Percentiles rank a stretch among this genome's conserved stretches.
These are phyloP conservation scores for Bassia scoparia DNA, from an alignment of 148 eudicot species.

Conservation along the genomic window DNA sequence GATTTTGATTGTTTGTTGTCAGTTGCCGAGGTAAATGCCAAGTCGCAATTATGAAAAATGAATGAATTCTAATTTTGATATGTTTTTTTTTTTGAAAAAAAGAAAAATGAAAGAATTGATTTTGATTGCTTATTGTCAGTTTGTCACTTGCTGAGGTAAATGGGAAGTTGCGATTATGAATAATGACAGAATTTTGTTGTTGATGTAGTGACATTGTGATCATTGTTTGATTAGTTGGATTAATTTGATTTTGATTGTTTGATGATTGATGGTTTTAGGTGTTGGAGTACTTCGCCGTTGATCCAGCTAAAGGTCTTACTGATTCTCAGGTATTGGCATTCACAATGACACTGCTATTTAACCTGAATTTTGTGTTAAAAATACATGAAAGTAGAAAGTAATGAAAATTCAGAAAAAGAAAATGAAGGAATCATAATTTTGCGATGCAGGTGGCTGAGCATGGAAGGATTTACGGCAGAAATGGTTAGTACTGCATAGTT, in stretches of 20 bases:
- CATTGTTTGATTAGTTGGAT: neutral
- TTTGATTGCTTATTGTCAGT: neutral
- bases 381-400: neutral
- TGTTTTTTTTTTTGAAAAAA: no score
- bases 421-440: neutral
- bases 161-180: no score
- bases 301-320: constrained; percentile 72
- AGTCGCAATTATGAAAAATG: no score
- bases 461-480: constrained; percentile 72
- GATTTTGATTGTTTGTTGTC: neutral
- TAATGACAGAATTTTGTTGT: no score
- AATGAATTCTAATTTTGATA: no score
- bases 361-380: neutral
- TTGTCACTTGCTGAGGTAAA: no score
- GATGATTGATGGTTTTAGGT: constrained; percentile 39
- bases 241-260: neutral
- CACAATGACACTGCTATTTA: neutral
- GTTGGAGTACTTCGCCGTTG: constrained; percentile 68
- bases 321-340: constrained; percentile 62
- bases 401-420: neutral
- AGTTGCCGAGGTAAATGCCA: no score
- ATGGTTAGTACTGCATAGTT: constrained; percentile 47
- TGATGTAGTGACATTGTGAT: neutral
- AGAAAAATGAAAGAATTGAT: neutral
- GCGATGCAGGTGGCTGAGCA: constrained; percentile 78